Conservation (phyloP, 2,329 filamentous ascomycete genomes). For the Calonectria ilicicola region DNA sequence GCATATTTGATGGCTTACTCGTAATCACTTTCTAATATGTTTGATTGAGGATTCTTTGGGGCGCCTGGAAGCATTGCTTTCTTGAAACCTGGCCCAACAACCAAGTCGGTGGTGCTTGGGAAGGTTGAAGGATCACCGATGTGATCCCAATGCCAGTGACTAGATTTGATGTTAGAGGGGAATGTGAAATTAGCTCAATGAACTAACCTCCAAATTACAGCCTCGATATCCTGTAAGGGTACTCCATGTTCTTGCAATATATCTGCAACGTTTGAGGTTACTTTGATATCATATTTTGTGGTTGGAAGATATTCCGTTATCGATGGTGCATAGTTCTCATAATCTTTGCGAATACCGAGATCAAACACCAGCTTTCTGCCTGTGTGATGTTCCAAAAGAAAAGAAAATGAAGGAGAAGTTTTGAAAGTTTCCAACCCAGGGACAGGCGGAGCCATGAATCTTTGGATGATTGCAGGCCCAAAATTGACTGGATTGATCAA, state of each 20-base stretch:
- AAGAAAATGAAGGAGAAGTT: conserved; percentile 44
- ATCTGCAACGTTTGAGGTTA: conserved; percentile 41
- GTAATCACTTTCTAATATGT: conserved; percentile 51
- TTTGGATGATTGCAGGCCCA: conserved; percentile 51
- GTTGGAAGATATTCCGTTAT: conserved; percentile 42
- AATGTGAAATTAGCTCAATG: too few relatives aligned
- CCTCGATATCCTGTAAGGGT: conserved; percentile 24
- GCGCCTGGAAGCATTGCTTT: conserved; percentile 59
- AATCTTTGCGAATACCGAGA: conserved; percentile 46
- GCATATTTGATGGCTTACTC: conserved; percentile 23
- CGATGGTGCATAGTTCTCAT: conserved; percentile 40
- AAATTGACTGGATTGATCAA: conserved; percentile 55
- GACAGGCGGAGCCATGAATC: conserved; percentile 53
- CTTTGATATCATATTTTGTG: conserved; percentile 41
- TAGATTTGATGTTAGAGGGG: background rate
- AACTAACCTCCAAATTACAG: conserved; percentile 37
- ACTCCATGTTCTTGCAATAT: conserved; percentile 27
- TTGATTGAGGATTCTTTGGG: conserved; percentile 52
- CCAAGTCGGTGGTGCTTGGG: conserved; percentile 56
- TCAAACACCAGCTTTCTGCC: conserved; percentile 46
- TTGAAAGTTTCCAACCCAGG: conserved; percentile 49
- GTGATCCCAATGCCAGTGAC: conserved; percentile 65
- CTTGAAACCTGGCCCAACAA: conserved; percentile 66
- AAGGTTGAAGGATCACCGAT: conserved; percentile 63
- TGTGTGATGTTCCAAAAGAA: conserved; percentile 44